These are phyloP conservation scores for Xylaria palmicola DNA, from an alignment of 495 filamentous ascomycete genomes.

Conservation along the genomic window DNA sequence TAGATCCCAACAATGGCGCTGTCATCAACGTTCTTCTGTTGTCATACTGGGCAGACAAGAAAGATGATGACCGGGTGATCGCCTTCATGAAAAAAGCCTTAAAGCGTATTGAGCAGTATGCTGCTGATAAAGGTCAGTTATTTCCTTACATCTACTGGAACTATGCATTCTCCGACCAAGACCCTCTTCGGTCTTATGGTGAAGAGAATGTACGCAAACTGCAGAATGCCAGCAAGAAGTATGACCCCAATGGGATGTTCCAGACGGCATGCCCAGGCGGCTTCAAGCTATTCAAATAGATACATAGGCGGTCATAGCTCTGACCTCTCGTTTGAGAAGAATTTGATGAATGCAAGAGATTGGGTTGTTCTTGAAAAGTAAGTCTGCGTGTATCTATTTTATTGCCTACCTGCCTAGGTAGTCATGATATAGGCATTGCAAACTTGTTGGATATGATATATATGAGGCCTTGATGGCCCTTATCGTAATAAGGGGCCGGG, in stretches of 20 bases:
- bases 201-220: conserved; percentile 40
- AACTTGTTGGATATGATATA: no score
- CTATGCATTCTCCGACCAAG: conserved; percentile 43
- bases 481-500: no score
- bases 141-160: conserved; percentile 36
- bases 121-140: background rate
- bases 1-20: conserved; percentile 14
- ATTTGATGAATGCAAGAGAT: no score
- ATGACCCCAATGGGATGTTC: conserved; percentile 51
- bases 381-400: no score
- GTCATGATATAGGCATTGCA: no score
- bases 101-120: conserved; percentile 7
- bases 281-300: conserved; percentile 23
- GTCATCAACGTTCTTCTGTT: conserved; percentile 18
- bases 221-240: conserved; percentile 40
- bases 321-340: no score
- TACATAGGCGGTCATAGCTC: no score
- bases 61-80: conserved; percentile 17
- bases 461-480: no score
- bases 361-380: no score
- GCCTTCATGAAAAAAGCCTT: conserved; percentile 7
- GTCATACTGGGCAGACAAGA: conserved; percentile 17
- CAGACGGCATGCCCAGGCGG: conserved; percentile 39
- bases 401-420: no score
- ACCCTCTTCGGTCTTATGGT: conserved; percentile 50